phyloP scores from a whole-genome alignment of 306 rosid genomes.

The Benincasa hispida region DNA sequence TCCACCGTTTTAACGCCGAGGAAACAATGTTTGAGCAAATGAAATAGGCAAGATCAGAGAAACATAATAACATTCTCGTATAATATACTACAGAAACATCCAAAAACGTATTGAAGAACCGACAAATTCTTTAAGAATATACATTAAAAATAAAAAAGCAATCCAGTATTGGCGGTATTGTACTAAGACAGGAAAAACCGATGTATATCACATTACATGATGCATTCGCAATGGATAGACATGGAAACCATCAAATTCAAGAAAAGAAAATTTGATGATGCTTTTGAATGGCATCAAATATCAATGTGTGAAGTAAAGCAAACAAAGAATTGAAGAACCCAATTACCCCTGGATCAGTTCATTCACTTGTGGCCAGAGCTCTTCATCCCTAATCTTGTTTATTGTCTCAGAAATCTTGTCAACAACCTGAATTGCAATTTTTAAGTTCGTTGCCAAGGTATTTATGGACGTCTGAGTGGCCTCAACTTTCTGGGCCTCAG shows the following conservation, averaged over 20 bases:
- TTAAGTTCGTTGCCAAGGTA: conserved; percentile 69
- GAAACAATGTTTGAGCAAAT: neutral
- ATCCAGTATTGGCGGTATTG: neutral
- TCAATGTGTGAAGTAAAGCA: neutral
- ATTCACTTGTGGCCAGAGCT: conserved; percentile 81
- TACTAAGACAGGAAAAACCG: neutral
- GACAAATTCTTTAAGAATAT: neutral
- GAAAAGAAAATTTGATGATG: neutral
- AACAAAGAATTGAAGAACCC: conserved; percentile 6
- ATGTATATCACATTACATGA: neutral
- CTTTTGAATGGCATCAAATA: neutral
- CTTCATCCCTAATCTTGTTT: conserved; percentile 84
- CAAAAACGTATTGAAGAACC: neutral
- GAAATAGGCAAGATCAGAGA: neutral
- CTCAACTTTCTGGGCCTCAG: conserved; percentile 64
- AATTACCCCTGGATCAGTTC: conserved; percentile 85
- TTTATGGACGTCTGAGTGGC: conserved; percentile 48
- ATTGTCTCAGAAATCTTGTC: conserved; percentile 78
- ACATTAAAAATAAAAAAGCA: neutral
- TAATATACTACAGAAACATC: neutral
- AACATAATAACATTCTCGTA: neutral
- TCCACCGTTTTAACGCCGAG: neutral
- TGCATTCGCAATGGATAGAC: neutral
- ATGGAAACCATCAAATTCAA: neutral
- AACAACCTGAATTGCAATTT: conserved; percentile 85